These are phyloP conservation scores for Apiosordaria backusii DNA, from an alignment of 495 filamentous ascomycete genomes.

Conservation along the genomic window DNA sequence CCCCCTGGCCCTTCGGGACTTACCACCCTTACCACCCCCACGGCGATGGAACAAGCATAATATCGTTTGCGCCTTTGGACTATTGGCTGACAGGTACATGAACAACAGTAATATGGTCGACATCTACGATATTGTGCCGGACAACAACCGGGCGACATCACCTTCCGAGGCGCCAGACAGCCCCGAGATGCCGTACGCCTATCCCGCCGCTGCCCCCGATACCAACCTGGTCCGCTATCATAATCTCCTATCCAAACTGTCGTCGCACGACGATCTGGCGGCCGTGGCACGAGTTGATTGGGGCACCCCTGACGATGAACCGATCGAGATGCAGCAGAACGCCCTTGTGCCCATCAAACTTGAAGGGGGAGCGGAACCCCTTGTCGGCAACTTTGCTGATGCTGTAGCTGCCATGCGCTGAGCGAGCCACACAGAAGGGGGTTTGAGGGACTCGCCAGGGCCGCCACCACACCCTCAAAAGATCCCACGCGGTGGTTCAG, in stretches of 20 bases:
- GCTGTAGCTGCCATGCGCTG: conserved; percentile 43
- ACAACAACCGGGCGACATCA: conserved; percentile 26
- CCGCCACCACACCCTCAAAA: not conserved
- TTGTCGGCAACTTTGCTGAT: conserved; percentile 52
- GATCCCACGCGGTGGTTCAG: not conserved
- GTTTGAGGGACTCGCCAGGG: not conserved
- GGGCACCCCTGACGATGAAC: conserved; percentile 46
- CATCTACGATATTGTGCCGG: conserved; percentile 56
- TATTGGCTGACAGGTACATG: conserved; percentile 30
- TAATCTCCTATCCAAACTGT: conserved; percentile 50
- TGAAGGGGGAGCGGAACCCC: conserved; percentile 37
- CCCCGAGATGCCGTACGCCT: not conserved
- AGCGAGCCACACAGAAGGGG: conserved; percentile 1
- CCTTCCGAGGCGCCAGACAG: not conserved
- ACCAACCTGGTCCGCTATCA: conserved; percentile 48
- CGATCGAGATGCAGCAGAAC: conserved; percentile 41
- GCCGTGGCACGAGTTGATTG: conserved; percentile 44
- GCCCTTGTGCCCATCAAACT: conserved; percentile 37
- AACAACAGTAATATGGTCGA: conserved; percentile 53
- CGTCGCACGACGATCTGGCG: conserved; percentile 36
- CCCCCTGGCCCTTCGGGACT: conserved; percentile 5
- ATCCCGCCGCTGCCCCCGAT: conserved; percentile 35
- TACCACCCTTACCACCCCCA: conserved; percentile 9
- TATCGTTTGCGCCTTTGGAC: too few relatives aligned
- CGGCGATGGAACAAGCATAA: conserved; percentile 9